These are phyloP conservation scores for Oropetium thomaeum DNA, from an alignment of 176 grass and related monocot genomes.

Conservation along the genomic window DNA sequence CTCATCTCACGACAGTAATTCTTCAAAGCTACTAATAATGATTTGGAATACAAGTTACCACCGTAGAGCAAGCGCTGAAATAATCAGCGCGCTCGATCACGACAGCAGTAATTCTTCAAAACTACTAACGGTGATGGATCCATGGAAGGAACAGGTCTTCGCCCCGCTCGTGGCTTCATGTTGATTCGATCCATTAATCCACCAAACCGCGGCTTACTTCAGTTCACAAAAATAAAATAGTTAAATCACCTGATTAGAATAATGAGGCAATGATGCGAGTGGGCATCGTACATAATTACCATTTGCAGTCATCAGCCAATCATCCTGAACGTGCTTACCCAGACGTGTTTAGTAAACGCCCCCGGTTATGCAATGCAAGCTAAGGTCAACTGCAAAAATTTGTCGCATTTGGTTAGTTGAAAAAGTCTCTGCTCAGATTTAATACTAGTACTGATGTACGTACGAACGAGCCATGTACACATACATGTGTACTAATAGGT, in stretches of 20 bases:
- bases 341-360: not conserved
- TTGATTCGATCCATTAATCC: not conserved
- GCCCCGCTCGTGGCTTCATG: not conserved
- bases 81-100: not conserved
- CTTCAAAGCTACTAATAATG: too few relatives aligned
- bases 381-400: constrained; percentile 17
- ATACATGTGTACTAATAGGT: not conserved
- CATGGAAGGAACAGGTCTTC: not conserved
- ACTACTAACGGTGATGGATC: too few relatives aligned
- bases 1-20: not conserved
- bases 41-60: not conserved
- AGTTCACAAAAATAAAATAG: not conserved
- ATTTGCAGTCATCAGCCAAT: constrained; percentile 25
- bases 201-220: not conserved
- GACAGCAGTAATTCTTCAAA: not conserved
- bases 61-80: too few relatives aligned
- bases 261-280: constrained; percentile 12
- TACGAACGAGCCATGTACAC: not conserved
- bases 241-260: not conserved
- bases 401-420: not conserved
- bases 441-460: too few relatives aligned
- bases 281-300: constrained; percentile 9
- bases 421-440: constrained; percentile 1
- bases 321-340: not conserved
- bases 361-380: not conserved